Conservation (phyloP, 2,329 filamentous ascomycete genomes). For the Nannizziopsis arthrosporioides region DNA sequence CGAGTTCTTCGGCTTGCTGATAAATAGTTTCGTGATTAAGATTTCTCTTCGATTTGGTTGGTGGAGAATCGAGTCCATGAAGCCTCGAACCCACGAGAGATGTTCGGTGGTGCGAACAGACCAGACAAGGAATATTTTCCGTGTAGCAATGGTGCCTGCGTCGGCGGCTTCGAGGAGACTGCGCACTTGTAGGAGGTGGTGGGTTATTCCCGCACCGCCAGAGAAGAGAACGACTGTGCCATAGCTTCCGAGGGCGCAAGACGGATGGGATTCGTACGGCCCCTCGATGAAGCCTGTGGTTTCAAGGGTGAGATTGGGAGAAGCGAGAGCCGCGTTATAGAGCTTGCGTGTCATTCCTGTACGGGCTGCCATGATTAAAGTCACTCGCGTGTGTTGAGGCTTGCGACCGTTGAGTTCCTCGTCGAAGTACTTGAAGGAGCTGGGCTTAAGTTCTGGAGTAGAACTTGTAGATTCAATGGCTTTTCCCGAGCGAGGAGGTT, state of each 20-base stretch:
- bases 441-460: slow-evolving; percentile 23
- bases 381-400: slow-evolving; percentile 33
- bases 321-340: slow-evolving; percentile 44
- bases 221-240: slow-evolving; percentile 56
- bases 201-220: slow-evolving; percentile 55
- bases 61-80: slow-evolving; percentile 54
- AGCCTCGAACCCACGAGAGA: slow-evolving; percentile 52
- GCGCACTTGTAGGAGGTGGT: slow-evolving; percentile 51
- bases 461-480: slow-evolving; percentile 11
- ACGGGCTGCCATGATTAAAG: slow-evolving; percentile 48
- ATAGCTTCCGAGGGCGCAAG: slow-evolving; percentile 45
- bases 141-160: slow-evolving; percentile 44
- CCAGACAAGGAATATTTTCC: slow-evolving; percentile 52
- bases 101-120: slow-evolving; percentile 49
- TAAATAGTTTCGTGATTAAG: slow-evolving; percentile 50
- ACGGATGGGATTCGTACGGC: slow-evolving; percentile 50
- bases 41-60: slow-evolving; percentile 49
- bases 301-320: slow-evolving; percentile 40
- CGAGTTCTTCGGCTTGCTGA: slow-evolving; percentile 47
- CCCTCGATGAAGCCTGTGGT: slow-evolving; percentile 51
- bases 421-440: slow-evolving; percentile 19
- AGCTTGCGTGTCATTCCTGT: slow-evolving; percentile 53
- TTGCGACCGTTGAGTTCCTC: slow-evolving; percentile 16
- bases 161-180: slow-evolving; percentile 45
- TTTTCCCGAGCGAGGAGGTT: background rate